A percentile compares a stretch with the other conserved stretches of the same genome.
Evolutionary conservation across 2,329 filamentous ascomycete species (phyloP).

Genomic region (Ophiocordyceps robertsii): DNA sequence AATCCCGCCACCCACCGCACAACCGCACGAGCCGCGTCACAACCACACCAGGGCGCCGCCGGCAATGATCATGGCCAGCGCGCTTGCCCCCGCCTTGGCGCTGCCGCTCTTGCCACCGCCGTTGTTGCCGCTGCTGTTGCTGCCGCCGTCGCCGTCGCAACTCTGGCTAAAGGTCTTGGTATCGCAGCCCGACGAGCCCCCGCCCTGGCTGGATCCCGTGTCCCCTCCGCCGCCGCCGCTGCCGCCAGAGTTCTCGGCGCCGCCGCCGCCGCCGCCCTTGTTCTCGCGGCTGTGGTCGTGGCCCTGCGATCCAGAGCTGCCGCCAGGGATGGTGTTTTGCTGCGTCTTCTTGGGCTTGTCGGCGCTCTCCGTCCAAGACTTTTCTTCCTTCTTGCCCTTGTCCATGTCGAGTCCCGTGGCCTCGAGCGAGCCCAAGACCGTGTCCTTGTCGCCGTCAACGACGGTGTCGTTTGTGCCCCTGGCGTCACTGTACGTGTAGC

Average conservation of each 20-base stretch:
- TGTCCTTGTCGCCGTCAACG: conserved; percentile 58
- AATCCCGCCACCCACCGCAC: background rate
- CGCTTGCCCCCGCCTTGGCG: conserved; percentile 19
- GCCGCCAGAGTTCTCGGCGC: background rate
- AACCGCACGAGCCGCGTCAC: conserved; percentile 6
- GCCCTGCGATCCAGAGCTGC: conserved; percentile 11
- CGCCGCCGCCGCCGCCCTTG: conserved; percentile 1
- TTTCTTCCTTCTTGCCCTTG: conserved; percentile 18
- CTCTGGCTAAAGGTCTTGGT: conserved; percentile 26
- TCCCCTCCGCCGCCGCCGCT: conserved; percentile 10
- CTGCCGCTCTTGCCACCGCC: conserved; percentile 18
- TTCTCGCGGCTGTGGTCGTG: conserved; percentile 8
- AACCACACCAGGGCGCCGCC: conserved; percentile 20
- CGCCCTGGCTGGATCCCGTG: conserved; percentile 3
- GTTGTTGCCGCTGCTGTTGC: conserved; percentile 5
- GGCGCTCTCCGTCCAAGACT: conserved; percentile 5
- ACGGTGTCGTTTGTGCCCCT: conserved; percentile 65
- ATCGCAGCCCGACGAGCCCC: conserved; percentile 16
- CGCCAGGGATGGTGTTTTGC: conserved; percentile 16
- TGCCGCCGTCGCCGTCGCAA: conserved; percentile 14
- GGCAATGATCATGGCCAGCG: conserved; percentile 23
- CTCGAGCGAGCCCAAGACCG: conserved; percentile 63
- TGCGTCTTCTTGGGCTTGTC: conserved; percentile 9
- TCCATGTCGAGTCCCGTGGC: conserved; percentile 71
- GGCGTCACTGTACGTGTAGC: conserved; percentile 61